Percentiles rank a stretch among this genome's conserved stretches.
Conservation (phyloP, 768 basidiomycete species). For the Naematelia aurantialba region DNA sequence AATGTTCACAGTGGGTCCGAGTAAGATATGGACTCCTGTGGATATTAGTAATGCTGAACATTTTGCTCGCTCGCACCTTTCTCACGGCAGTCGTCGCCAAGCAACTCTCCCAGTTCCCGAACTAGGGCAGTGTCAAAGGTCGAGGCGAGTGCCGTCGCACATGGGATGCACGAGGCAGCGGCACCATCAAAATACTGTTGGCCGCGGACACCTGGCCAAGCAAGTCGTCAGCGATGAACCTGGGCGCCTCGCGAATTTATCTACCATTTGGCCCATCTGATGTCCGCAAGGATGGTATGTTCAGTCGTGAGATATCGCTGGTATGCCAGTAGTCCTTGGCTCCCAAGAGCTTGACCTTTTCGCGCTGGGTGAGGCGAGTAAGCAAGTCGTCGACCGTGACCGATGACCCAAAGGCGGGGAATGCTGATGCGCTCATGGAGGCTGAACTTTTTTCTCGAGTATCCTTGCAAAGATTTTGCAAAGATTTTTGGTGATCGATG, state of each 20-base stretch:
- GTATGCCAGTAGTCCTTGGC: constrained; percentile 40
- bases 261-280: constrained; percentile 64
- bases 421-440: too few relatives aligned
- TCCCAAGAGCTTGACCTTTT: neutral
- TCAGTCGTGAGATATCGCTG: constrained; percentile 54
- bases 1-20: constrained; percentile 72
- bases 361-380: too few relatives aligned
- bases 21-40: too few relatives aligned
- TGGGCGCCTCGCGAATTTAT: constrained; percentile 55
- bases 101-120: constrained; percentile 57
- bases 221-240: constrained; percentile 8
- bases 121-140: constrained; percentile 65
- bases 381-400: too few relatives aligned
- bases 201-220: constrained; percentile 3
- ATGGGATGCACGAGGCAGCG: constrained; percentile 64
- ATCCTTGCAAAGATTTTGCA: too few relatives aligned
- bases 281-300: constrained; percentile 55
- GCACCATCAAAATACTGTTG: neutral
- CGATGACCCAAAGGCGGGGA: too few relatives aligned
- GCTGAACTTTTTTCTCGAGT: too few relatives aligned
- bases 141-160: constrained; percentile 64
- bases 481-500: too few relatives aligned
- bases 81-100: constrained; percentile 63
- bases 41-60: too few relatives aligned
- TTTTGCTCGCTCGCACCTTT: constrained; percentile 62